Evolutionary conservation across 805 yeast genomes (phyloP), one percentile per base, ranked within the genome.

Genomic region (Wickerhamiella kurtzmanii): DNA sequence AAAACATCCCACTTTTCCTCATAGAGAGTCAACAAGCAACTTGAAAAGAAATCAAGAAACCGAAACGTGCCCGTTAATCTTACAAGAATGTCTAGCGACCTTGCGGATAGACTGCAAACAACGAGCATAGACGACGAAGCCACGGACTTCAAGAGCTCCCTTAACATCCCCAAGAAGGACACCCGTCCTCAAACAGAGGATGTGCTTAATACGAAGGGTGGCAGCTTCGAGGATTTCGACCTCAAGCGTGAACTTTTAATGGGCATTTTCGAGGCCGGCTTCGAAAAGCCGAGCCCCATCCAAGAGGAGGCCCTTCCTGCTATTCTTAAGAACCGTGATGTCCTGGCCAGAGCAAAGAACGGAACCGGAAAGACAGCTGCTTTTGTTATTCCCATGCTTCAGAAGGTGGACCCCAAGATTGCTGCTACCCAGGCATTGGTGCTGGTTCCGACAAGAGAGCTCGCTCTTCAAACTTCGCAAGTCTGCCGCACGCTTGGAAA

Each of bases 311-410:
- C 95, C 5, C 92, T 92, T 48, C 98, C 98, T 2, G 85, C 86
- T 60, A 96, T 96, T 0, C 73, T 92, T 41, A 81, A 92, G 47
- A 97, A 97, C 45, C 79, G 95, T 68, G 98, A 92, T 65, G 82
- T 92, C 50, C 74, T 92, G 53, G 98, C 98, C 15, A 77, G 98
- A 69, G 97, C 98, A 40, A 92, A 92, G 64, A 92, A 92, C 67
- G 98, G 98, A 53, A 92, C 98, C 1, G 98, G 98, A 59, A 92
- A 92, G 64, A 92, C 98, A 6, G 98, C 97, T 1, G 94, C 98
- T 4, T 92, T 92, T 64, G 81, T 86, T 44, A 89, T 92, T 55
- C 98, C 98, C 44, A 76, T 94, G 22, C 72, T 92, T 60, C 95
- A 92, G 64, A 82, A 80, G 62, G 73, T 87, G 51, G 84, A 88